Conservation (phyloP, 805 yeast genomes). For the Cyberlindnera maritima region DNA sequence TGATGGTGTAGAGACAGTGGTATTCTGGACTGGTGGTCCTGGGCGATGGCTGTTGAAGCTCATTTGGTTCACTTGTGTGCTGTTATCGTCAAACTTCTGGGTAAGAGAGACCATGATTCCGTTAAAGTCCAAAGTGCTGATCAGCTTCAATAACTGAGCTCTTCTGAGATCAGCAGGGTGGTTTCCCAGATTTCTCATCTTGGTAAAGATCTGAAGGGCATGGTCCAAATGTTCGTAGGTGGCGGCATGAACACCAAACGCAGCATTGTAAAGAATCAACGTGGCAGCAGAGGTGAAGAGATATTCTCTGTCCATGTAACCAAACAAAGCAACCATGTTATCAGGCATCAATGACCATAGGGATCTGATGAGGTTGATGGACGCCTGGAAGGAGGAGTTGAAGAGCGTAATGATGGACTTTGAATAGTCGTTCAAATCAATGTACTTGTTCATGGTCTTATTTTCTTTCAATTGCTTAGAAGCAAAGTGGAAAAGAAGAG, state of each 20-base stretch:
- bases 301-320: slow-evolving; percentile 85
- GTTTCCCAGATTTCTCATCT: slow-evolving; percentile 74
- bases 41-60: slow-evolving; percentile 15
- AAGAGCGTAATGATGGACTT: slow-evolving; percentile 62
- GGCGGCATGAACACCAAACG: slow-evolving; percentile 80
- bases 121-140: slow-evolving; percentile 65
- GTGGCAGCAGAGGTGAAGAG: slow-evolving; percentile 76
- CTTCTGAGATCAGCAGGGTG: slow-evolving; percentile 77
- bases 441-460: slow-evolving; percentile 45
- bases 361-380: slow-evolving; percentile 69
- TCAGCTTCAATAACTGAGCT: slow-evolving; percentile 64
- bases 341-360: slow-evolving; percentile 74
- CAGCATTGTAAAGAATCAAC: slow-evolving; percentile 66
- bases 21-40: slow-evolving; percentile 3
- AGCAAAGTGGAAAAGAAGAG: slow-evolving; percentile 73
- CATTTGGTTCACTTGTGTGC: slow-evolving; percentile 12
- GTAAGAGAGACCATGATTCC: slow-evolving; percentile 59
- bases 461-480: slow-evolving; percentile 57
- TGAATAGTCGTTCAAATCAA: slow-evolving; percentile 67
- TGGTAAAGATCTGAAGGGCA: slow-evolving; percentile 64
- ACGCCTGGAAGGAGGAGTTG: slow-evolving; percentile 78
- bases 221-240: slow-evolving; percentile 71
- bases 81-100: slow-evolving; percentile 50
- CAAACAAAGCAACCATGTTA: slow-evolving; percentile 81
- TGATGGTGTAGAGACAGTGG: background rate